A percentile compares a stretch with the other conserved stretches of the same genome.
Conservation (phyloP, 1,284 basidiomycete species). For the Ganoderma resinaceum region DNA sequence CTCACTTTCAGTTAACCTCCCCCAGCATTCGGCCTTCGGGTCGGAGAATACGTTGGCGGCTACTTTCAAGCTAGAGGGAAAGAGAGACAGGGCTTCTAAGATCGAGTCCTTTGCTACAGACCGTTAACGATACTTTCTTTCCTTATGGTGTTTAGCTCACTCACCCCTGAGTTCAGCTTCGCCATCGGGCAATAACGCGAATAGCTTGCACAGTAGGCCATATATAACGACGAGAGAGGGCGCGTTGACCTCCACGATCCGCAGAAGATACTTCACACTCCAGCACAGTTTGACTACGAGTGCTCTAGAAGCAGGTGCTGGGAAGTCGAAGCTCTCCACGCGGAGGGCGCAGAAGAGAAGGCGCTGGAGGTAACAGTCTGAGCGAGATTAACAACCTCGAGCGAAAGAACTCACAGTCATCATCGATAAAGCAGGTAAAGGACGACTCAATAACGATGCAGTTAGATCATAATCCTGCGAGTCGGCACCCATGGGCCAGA, state of each 20-base stretch:
- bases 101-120: conserved; percentile 49
- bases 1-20: neutral
- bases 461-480: neutral
- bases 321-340: neutral
- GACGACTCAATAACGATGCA: conserved; percentile 5
- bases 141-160: neutral
- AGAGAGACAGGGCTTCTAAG: conserved; percentile 44
- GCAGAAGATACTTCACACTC: conserved; percentile 29
- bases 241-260: conserved; percentile 2
- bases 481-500: conserved; percentile 4
- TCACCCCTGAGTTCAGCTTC: conserved; percentile 19
- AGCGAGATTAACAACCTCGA: neutral
- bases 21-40: conserved; percentile 19
- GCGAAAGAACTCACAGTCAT: conserved; percentile 20
- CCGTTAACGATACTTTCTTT: neutral
- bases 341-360: conserved; percentile 5
- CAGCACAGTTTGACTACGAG: conserved; percentile 31
- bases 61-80: conserved; percentile 15
- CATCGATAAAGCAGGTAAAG: conserved; percentile 21
- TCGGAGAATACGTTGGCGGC: conserved; percentile 24
- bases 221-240: conserved; percentile 3
- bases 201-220: conserved; percentile 23
- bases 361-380: conserved; percentile 11
- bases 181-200: conserved; percentile 22
- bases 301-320: neutral